Percentiles rank a stretch among this genome's conserved stretches.
These are phyloP conservation scores for Pythium sp. DNA, from an alignment of 352 stramenopile genomes.

Conservation along the genomic window DNA sequence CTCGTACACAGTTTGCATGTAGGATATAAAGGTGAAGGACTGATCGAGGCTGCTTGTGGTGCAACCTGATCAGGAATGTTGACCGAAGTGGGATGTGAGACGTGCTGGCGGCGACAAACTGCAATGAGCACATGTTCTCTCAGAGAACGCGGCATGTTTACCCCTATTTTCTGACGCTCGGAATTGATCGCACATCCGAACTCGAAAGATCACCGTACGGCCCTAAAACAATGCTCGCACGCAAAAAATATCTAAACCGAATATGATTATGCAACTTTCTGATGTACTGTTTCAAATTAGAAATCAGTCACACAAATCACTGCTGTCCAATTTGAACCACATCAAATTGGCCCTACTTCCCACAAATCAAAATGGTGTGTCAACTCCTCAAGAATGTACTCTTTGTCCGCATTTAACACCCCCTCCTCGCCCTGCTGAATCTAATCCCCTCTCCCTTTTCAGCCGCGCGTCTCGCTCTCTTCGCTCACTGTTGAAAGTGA, in stretches of 20 bases:
- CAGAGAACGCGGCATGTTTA: too few species aligned
- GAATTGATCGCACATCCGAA: too few species aligned
- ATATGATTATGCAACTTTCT: neutral
- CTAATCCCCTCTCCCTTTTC: neutral
- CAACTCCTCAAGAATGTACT: neutral
- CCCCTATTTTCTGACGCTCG: too few species aligned
- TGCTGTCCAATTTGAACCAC: neutral
- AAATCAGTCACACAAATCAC: neutral
- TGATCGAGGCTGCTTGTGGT: too few species aligned
- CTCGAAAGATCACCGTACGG: too few species aligned
- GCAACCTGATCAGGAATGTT: too few species aligned
- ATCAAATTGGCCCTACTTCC: neutral
- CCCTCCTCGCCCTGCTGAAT: neutral
- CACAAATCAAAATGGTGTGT: neutral
- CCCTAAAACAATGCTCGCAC: too few species aligned
- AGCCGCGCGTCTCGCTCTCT: neutral
- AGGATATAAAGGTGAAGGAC: too few species aligned
- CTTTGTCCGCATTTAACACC: neutral
- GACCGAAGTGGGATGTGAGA: too few species aligned
- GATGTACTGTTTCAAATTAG: neutral
- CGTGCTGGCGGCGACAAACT: too few species aligned
- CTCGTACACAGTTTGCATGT: too few species aligned
- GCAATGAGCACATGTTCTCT: too few species aligned
- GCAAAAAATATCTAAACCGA: neutral
- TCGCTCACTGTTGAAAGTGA: slow-evolving; percentile 6